Evolutionary conservation across 1,139 yeast genomes (phyloP), one percentile per base, ranked within the genome.

Genomic region (Hansenula lynferdii): DNA sequence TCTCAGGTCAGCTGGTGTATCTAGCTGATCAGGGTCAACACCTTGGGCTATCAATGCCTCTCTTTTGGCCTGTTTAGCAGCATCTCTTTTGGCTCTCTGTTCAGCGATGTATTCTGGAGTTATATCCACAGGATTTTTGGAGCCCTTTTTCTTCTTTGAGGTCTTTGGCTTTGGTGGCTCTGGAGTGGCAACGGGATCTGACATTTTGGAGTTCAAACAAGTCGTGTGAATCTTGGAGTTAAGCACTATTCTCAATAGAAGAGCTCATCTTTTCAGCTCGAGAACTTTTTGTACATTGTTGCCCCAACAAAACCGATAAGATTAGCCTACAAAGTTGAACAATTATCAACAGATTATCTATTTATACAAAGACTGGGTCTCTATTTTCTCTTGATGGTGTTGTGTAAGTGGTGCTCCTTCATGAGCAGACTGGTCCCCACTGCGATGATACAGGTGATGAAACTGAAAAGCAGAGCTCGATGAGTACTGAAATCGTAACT

Each of bases 61-160:
- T 34, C 63, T 60, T 50, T 74, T 75, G 22, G 69, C 69, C 42
- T 69, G 67, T 44, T 76, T 79, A 28, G 70, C 68, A 34, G 72
- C 69, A 42, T 77, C 76, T 46, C 86, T 62, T 35, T 71, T 61
- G 21, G 72, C 67, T 51, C 84, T 57, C 44, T 65, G 56, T 47
- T 71, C 73, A 8, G 76, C 85, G 19, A 85, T 82, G 47, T 74
- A 78, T 49, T 84, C 94, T 3, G 90, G 89, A 2, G 87, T 78
- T 17, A 80, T 57, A 23, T 57, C 56, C 1, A 65, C 49, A 3
- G 72, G 67, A 39, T 69, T 69, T 38, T 52, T 52, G 4, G 68
- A 53, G 38, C 66, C 69, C 38, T 65, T 67, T 34, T 45, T 42
- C 35, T 48, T 47, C 22, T 43, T 40, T 9, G 28, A 21, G 25